Evolutionary conservation across 2,329 filamentous ascomycete species (phyloP).

Genomic region (Alternaria incomplexa): DNA sequence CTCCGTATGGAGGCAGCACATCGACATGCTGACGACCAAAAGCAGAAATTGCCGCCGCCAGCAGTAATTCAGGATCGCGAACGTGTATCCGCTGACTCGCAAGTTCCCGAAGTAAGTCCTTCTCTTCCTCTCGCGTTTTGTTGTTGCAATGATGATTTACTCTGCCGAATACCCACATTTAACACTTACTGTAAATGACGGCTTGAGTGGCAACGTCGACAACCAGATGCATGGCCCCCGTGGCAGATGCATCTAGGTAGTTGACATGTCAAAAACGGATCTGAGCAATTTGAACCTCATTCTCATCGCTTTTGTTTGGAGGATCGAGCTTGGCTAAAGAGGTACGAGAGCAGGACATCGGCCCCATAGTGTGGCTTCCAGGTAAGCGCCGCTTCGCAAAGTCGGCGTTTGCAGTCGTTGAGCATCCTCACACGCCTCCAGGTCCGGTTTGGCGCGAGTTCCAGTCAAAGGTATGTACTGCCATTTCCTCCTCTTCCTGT

Average conservation of each 20-base stretch:
- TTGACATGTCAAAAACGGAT: not conserved
- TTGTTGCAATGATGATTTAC: not conserved
- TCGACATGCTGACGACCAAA: not conserved
- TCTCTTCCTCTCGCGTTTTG: not conserved
- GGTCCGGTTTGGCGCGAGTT: not conserved
- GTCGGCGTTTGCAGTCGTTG: not conserved
- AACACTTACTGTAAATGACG: not conserved
- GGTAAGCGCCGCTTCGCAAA: not conserved
- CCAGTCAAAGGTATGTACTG: not conserved
- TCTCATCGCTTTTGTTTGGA: not conserved
- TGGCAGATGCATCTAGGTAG: not conserved
- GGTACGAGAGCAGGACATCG: not conserved
- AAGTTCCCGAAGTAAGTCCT: not conserved
- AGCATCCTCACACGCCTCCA: not conserved
- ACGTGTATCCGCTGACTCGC: not conserved
- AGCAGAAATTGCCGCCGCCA: not conserved
- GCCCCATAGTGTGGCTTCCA: not conserved
- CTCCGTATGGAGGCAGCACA: not conserved
- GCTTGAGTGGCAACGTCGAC: not conserved
- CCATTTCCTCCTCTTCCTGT: not conserved
- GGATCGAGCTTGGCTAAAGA: not conserved
- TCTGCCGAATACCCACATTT: not conserved
- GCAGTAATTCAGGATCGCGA: not conserved
- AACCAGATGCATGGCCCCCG: not conserved
- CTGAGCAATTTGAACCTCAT: not conserved